These are phyloP conservation scores for Allium sativum DNA, from an alignment of 106 monocot genomes.

Conservation along the genomic window DNA sequence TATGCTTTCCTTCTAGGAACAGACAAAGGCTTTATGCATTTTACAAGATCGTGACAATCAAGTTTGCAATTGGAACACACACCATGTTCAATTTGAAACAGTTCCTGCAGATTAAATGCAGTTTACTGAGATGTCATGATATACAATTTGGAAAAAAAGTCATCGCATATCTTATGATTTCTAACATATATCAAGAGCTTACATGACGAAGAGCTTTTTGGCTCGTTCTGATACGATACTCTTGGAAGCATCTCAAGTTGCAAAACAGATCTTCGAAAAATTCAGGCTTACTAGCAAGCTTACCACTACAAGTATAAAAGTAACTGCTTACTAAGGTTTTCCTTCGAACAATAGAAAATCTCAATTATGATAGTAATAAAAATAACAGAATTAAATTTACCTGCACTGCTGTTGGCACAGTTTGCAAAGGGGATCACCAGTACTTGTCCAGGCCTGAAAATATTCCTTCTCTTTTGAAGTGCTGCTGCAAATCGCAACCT, in stretches of 20 bases:
- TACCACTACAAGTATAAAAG: slow-evolving; percentile 39
- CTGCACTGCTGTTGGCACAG: slow-evolving; percentile 83
- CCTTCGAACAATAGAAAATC: neutral
- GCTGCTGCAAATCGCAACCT: slow-evolving; percentile 41
- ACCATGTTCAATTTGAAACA: slow-evolving; percentile 90
- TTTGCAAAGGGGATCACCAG: slow-evolving; percentile 74
- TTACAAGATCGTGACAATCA: slow-evolving; percentile 76
- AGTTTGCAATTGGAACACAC: slow-evolving; percentile 66
- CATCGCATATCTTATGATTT: too few relatives aligned
- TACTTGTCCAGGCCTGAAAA: slow-evolving; percentile 55
- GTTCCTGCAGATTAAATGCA: slow-evolving; percentile 38
- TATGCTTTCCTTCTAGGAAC: slow-evolving; percentile 35
- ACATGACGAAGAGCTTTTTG: slow-evolving; percentile 74
- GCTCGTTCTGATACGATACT: slow-evolving; percentile 77
- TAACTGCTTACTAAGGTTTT: neutral
- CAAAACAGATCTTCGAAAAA: slow-evolving; percentile 97
- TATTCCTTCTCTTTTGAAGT: slow-evolving; percentile 52
- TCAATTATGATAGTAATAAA: neutral
- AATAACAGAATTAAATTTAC: slow-evolving; percentile 21
- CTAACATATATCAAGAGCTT: neutral
- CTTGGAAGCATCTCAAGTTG: slow-evolving; percentile 59
- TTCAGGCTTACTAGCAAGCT: slow-evolving; percentile 70
- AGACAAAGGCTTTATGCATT: slow-evolving; percentile 49
- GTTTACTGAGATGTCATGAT: too few relatives aligned
- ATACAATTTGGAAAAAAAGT: too few relatives aligned